These are phyloP conservation scores for Candida succiphila DNA, from an alignment of 805 yeast species.

Conservation along the genomic window DNA sequence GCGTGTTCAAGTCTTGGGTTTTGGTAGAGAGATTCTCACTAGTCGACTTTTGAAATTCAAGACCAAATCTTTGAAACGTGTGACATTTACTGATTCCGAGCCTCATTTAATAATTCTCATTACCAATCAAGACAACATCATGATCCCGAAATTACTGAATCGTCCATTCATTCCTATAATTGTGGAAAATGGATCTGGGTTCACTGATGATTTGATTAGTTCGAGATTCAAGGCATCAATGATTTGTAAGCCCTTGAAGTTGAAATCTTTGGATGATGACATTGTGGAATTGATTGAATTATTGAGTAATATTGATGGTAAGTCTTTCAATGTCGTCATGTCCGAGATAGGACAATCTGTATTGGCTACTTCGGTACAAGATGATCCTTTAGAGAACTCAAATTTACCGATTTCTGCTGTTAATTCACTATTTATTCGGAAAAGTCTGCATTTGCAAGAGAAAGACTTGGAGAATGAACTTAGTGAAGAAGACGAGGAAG, in stretches of 20 bases:
- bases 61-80: constrained; percentile 19
- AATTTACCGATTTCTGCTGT: constrained; percentile 8
- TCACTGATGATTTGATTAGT: not conserved
- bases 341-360: constrained; percentile 4
- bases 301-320: constrained; percentile 15
- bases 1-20: constrained; percentile 20
- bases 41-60: constrained; percentile 16
- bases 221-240: constrained; percentile 4
- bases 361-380: not conserved
- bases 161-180: constrained; percentile 22
- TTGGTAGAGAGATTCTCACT: constrained; percentile 9
- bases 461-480: no score
- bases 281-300: constrained; percentile 22
- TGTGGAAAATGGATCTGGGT: constrained; percentile 2
- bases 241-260: constrained; percentile 23
- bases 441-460: not conserved
- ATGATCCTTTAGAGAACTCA: not conserved
- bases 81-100: constrained; percentile 14
- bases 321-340: constrained; percentile 6
- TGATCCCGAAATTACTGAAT: constrained; percentile 16
- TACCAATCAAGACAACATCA: constrained; percentile 19
- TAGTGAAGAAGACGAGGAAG: no score
- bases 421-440: constrained; percentile 11
- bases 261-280: constrained; percentile 20
- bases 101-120: constrained; percentile 19